Evolutionary conservation across 73 alveolate species (phyloP), one percentile per base, ranked within the genome.

Genomic region (Effrenium voratum): DNA sequence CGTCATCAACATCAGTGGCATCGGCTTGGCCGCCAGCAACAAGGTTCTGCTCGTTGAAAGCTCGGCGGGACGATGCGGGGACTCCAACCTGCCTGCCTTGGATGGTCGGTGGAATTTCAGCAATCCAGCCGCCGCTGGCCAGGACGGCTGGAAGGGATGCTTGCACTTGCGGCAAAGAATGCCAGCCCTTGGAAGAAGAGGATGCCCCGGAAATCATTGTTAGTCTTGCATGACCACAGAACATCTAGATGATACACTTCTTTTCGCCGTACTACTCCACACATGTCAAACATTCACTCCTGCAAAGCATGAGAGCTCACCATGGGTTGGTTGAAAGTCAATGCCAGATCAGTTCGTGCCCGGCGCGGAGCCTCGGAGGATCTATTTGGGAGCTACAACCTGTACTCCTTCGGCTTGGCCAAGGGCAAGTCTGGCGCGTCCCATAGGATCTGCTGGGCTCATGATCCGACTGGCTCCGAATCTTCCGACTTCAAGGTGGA

Each of bases 401-500:
- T 68, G 80, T 85, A 85, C 81, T 30, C 44, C 80, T 85, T 85
- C 60, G 93, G 93, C 57, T 22, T 6, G 55, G 63, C 60, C 60
- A 59, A 5, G 32, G 93, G 93, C 45, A 85, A 85, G 80, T 59
- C 79, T 36, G 93, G 93, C 13, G 93, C 46, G n/a, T 40, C 81
- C 38, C 80, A 50, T 36, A 80, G 93, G 44, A 85, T 85, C 19
- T 85, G 93, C 80, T 85, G 93, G 93, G 93, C 63, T 4, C 93
- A 85, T n/a, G 81, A 85, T n/a, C 93, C 93, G 16, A 30, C 5
- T 57, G 72, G 72, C 28, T n/a, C n/a, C n/a, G n/a, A n/a, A n/a
- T n/a, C n/a, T 52, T 52, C 63, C 63, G 26, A 12, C 63, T 79
- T 38, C 30, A 55, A 81, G 3, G 93, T 85, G 45, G 93, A 85